These are phyloP conservation scores for Penicillium cosmopolitanum DNA, from an alignment of 495 filamentous ascomycete genomes.

Conservation along the genomic window DNA sequence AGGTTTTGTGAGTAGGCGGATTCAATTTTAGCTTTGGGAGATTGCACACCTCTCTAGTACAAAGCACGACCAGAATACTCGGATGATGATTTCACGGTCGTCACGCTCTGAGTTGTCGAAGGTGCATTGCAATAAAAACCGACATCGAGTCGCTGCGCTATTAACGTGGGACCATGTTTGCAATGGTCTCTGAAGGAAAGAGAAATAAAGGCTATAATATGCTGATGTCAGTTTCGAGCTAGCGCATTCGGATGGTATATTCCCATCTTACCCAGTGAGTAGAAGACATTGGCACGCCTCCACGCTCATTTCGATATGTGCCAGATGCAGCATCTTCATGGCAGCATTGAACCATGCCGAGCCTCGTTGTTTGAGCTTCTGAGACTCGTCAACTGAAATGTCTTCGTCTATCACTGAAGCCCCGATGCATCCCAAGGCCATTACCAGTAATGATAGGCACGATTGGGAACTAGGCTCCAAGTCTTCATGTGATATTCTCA, in stretches of 20 bases:
- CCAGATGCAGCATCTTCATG: slow-evolving; percentile 15
- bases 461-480: slow-evolving; percentile 13
- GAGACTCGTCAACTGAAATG: slow-evolving; percentile 1
- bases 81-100: slow-evolving; percentile 10
- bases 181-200: slow-evolving; percentile 13
- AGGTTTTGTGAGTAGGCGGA: not conserved
- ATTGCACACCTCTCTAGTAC: slow-evolving; percentile 11
- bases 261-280: slow-evolving; percentile 10
- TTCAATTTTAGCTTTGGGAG: not conserved
- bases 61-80: slow-evolving; percentile 18
- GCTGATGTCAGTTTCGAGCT: not conserved
- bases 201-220: slow-evolving; percentile 11
- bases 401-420: slow-evolving; percentile 9
- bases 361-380: slow-evolving; percentile 5
- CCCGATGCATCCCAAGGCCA: slow-evolving; percentile 15
- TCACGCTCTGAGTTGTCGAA: slow-evolving; percentile 9
- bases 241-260: not conserved
- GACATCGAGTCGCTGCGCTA: slow-evolving; percentile 13
- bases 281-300: slow-evolving; percentile 15
- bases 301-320: slow-evolving; percentile 14
- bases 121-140: slow-evolving; percentile 9
- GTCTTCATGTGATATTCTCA: slow-evolving; percentile 8
- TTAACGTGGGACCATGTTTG: slow-evolving; percentile 18
- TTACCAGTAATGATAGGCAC: slow-evolving; percentile 11
- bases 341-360: slow-evolving; percentile 13